These are phyloP conservation scores for Penicillium fuscoglaucum DNA, from an alignment of 2,329 filamentous ascomycete genomes.

Conservation along the genomic window DNA sequence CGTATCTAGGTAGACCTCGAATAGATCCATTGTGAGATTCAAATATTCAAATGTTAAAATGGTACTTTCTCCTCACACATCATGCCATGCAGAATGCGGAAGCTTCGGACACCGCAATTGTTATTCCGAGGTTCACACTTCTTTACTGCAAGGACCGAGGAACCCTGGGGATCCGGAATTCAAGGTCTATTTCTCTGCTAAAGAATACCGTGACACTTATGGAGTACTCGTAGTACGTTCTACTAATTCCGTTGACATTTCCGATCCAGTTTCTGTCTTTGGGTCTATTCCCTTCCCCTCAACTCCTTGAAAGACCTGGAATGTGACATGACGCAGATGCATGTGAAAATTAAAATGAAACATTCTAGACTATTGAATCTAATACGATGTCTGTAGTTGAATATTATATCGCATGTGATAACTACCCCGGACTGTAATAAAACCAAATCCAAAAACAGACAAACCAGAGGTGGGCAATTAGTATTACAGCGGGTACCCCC, in stretches of 20 bases:
- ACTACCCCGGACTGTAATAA: conserved; percentile 11
- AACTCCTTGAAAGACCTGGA: background rate
- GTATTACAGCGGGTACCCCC: conserved; percentile 9
- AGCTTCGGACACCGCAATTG: conserved; percentile 7
- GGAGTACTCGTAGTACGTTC: too few relatives aligned
- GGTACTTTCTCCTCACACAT: background rate
- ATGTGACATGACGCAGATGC: background rate
- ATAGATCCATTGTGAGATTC: too few relatives aligned
- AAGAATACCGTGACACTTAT: background rate
- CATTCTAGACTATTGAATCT: background rate
- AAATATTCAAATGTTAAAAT: background rate
- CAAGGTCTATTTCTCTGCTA: background rate
- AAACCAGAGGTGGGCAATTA: conserved; percentile 26
- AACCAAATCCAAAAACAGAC: conserved; percentile 3
- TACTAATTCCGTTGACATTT: background rate
- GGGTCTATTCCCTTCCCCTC: background rate
- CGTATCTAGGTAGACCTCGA: background rate
- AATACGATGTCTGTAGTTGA: background rate
- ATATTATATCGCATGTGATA: conserved; percentile 12
- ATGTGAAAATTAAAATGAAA: conserved; percentile 4
- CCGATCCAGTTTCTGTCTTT: background rate
- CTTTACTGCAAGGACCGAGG: background rate
- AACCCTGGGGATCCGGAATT: background rate
- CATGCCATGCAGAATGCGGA: conserved; percentile 1
- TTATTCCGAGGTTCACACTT: conserved; percentile 13